Percentiles rank a stretch among this genome's conserved stretches.
phyloP scores from a whole-genome alignment of 2,329 filamentous ascomycete species.

The Stachybotrys echinatus region DNA sequence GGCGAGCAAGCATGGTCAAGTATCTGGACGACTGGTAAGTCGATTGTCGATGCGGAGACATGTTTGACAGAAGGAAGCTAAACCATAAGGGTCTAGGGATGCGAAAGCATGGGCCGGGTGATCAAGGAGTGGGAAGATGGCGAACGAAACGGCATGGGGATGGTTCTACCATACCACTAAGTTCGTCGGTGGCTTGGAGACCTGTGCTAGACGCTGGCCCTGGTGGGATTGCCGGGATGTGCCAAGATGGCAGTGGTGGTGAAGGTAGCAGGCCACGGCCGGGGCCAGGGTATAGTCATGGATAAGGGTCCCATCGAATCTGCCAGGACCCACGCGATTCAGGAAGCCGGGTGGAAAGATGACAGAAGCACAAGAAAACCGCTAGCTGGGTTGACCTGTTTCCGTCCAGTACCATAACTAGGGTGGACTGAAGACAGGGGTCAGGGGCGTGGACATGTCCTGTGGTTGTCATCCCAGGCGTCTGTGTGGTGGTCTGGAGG shows the following conservation, averaged over 20 bases:
- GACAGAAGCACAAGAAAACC: constrained; percentile 19
- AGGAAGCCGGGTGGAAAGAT: constrained; percentile 23
- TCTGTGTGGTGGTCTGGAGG: too few relatives aligned
- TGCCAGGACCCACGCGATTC: constrained; percentile 8
- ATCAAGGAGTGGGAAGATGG: constrained; percentile 19
- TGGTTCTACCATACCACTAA: constrained; percentile 5
- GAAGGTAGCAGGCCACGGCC: neutral
- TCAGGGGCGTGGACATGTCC: too few relatives aligned
- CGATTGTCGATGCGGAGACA: constrained; percentile 20
- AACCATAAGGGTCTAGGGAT: constrained; percentile 19
- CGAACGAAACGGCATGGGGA: constrained; percentile 14
- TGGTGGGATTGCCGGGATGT: neutral
- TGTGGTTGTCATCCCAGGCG: too few relatives aligned
- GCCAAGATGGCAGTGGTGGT: constrained; percentile 1
- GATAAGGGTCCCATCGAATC: constrained; percentile 1
- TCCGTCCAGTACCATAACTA: constrained; percentile 14
- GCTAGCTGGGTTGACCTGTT: constrained; percentile 3
- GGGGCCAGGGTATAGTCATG: neutral
- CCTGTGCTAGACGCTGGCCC: neutral
- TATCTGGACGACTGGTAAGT: neutral
- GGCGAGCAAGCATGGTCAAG: neutral
- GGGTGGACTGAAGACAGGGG: too few relatives aligned
- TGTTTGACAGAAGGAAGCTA: constrained; percentile 19
- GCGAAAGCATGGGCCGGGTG: constrained; percentile 22
- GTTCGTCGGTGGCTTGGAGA: neutral